Conservation (phyloP, 1,284 basidiomycete genomes). For the Porogramme epimiltina region DNA sequence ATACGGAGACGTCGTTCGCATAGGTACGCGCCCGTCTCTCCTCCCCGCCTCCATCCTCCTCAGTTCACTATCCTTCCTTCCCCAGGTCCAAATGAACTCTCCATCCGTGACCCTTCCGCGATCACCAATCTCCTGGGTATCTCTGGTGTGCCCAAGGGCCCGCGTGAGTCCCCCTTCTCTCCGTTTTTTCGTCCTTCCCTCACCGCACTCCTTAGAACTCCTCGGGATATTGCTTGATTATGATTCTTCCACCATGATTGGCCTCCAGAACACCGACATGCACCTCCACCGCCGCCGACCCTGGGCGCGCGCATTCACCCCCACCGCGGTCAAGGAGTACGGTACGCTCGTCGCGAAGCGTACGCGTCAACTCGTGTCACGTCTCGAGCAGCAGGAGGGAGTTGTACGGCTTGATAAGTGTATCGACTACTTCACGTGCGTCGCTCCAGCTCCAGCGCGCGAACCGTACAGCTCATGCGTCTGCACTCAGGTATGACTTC, state of each 20-base stretch:
- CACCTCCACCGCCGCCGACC: slow-evolving; percentile 5
- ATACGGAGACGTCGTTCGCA: slow-evolving; percentile 29
- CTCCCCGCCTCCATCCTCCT: neutral
- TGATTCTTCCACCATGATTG: neutral
- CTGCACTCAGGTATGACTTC: slow-evolving; percentile 1
- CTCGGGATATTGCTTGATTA: neutral
- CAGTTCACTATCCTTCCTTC: too few relatives aligned
- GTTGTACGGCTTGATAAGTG: slow-evolving; percentile 1
- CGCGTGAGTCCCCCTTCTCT: slow-evolving; percentile 1
- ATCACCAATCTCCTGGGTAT: slow-evolving; percentile 15
- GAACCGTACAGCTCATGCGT: neutral
- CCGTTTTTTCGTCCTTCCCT: neutral
- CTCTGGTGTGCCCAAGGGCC: slow-evolving; percentile 18
- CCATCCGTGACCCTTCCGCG: slow-evolving; percentile 14
- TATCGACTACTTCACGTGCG: slow-evolving; percentile 15
- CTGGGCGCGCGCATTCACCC: slow-evolving; percentile 7
- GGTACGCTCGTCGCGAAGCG: neutral
- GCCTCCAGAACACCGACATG: neutral
- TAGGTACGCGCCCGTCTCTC: slow-evolving; percentile 20
- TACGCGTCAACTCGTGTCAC: slow-evolving; percentile 2
- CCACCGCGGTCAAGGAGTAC: slow-evolving; percentile 7
- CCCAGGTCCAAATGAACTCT: slow-evolving; percentile 21
- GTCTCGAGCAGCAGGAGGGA: neutral
- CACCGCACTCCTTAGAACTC: neutral
- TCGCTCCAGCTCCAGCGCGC: neutral